Evolutionary conservation across 1,284 basidiomycete genomes (phyloP), one percentile per base, ranked within the genome.

Genomic region (Ceratobasidium sp.): DNA sequence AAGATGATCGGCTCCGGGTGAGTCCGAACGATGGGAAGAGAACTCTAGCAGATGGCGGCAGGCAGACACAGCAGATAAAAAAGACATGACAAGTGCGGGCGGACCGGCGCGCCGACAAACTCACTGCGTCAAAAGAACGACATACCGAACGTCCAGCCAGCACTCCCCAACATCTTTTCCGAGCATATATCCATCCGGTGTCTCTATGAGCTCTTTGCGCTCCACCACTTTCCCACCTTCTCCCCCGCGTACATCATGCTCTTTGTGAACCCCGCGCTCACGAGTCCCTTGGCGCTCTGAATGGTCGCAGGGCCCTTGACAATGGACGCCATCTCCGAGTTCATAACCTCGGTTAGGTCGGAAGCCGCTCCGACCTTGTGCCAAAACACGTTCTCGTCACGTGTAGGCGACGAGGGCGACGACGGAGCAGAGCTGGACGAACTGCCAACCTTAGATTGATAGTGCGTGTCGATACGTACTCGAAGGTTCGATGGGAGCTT

Each of bases 201-300:
- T 55, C 28, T 30, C 21, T 69, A 69, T 73, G 66, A 57, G 30
- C 66, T 69, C 66, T 69, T 69, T 8, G 66, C 41, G 16, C 82
- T 83, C 86, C 91, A 91, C 91, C 93, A 96, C 82, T 97, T 98
- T 59, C 87, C 82, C 28, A 96, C 83, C 83, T 98, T 96, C 72
- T 90, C 87, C 52, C 85, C 77, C 54, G 87, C 85, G 80, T 98
- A 98, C 55, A 87, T 87, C 11, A 91, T 75, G 78, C 92, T 94
- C 85, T 96, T 96, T 55, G 85, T 83, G 7, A 92, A 78, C 0
- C 95, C 95, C 5, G 94, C 93, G 70, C 91, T 95, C 21, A 93
- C 86, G 66, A 98, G 80, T 8, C 96, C 96, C 82, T 98, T 98
- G 76, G 93, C 77, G 7, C 91, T 87, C 82, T 98, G 95, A 13